Base-by-base conservation (phyloP, 2,329 filamentous ascomycete genomes). In the Huntiella moniliformis region DNA sequence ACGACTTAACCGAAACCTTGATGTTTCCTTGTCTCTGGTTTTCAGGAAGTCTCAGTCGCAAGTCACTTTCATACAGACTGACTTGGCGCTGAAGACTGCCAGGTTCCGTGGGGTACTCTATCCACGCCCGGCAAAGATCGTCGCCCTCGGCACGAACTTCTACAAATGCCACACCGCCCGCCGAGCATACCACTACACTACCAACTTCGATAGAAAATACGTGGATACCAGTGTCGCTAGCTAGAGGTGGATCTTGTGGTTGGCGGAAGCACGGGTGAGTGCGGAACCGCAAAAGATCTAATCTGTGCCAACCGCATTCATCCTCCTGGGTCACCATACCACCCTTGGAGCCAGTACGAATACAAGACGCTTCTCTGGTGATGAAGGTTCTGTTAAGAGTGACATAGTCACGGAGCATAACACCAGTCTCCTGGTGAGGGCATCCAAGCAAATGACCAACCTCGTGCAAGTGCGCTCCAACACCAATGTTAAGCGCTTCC, bases 401-500 rank as follows among this genome's bases (percentile, higher is more conserved):
- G 31, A 87, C 75, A 58, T 93, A 95, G 58, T 94, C 88, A 47
- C 83, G 73, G 43, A 86, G 67, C 88, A 96, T 96, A 51, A 96
- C 70, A n/a, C 91, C 88, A 22, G 67, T 81, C 56, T 91, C 84
- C 57, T 92, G 85, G 57, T 92, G 83, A 7, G 85, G 84, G 53
- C 84, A 92, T 42, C 88, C 88, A 53, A 96, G 82, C 16, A 94
- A 62, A 62, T 93, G 88, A 3, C 88, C 88, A 1, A 81, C 81
- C 61, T 95, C 86, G 60, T 93, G 88, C 41, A 96, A 62, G 60
- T 96, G 88, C 7, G 85, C 87, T 5, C 88, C 88, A 52, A 96
- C 92, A 28, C 87, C 87, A 50, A 94, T 81, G 54, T 88, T 93
- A 18, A 84, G 86, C n/a, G 86, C 78, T 59, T 96, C 88, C 88